Conservation (phyloP, 495 filamentous ascomycete species). For the Podospora comata region DNA sequence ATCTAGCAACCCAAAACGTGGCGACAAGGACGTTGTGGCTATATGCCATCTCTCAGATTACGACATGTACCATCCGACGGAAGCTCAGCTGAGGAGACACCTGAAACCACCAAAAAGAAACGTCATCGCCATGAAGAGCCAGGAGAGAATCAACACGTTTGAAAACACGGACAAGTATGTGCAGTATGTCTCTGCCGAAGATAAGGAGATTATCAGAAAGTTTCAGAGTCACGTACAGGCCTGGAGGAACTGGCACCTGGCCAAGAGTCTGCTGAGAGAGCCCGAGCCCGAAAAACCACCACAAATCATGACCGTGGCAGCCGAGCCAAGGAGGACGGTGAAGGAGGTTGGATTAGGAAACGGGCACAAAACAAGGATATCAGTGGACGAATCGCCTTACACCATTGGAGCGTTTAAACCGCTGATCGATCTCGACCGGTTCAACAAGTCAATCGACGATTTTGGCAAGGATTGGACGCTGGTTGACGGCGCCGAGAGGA, state of each 20-base stretch:
- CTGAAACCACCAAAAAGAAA: slow-evolving; percentile 73
- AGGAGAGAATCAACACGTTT: slow-evolving; percentile 86
- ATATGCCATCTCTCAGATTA: slow-evolving; percentile 91
- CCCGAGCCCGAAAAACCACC: slow-evolving; percentile 29
- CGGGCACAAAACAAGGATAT: slow-evolving; percentile 33
- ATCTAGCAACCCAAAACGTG: slow-evolving; percentile 50
- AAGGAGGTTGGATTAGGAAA: slow-evolving; percentile 30
- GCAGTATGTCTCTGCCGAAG: slow-evolving; percentile 84
- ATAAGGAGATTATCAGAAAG: slow-evolving; percentile 57
- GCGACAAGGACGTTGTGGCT: slow-evolving; percentile 60
- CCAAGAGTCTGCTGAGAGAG: slow-evolving; percentile 38
- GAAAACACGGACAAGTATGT: slow-evolving; percentile 77
- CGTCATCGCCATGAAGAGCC: slow-evolving; percentile 88
- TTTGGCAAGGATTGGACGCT: slow-evolving; percentile 36
- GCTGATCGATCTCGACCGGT: slow-evolving; percentile 49
- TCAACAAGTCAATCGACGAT: slow-evolving; percentile 43
- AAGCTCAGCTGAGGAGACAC: slow-evolving; percentile 57
- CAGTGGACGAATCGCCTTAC: slow-evolving; percentile 45
- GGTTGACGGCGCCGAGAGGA: slow-evolving; percentile 24
- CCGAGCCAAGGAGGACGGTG: slow-evolving; percentile 29
- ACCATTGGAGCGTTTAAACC: slow-evolving; percentile 57
- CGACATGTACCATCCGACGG: slow-evolving; percentile 78
- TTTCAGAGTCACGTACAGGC: slow-evolving; percentile 69
- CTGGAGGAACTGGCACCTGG: slow-evolving; percentile 89
- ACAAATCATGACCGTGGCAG: slow-evolving; percentile 21